Evolutionary conservation across 345 rosid species (phyloP).

Genomic region (Syzygium jambos): DNA sequence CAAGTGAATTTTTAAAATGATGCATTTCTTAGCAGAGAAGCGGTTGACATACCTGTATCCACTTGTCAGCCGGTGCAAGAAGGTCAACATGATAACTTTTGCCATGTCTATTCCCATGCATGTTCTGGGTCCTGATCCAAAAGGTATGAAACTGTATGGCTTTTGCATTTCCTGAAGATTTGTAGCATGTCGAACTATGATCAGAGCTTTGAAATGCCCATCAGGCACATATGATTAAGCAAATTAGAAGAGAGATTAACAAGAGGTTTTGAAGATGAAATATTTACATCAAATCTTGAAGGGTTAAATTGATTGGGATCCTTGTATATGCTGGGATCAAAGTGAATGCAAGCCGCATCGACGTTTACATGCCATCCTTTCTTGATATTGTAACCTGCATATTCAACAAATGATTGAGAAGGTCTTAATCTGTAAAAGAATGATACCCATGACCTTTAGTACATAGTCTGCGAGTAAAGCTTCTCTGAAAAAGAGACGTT

Average conservation of each 20-base stretch:
- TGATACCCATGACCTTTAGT: neutral
- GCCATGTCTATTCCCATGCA: conserved; percentile 45
- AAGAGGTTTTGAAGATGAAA: neutral
- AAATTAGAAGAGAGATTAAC: neutral
- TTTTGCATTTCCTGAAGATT: conserved; percentile 34
- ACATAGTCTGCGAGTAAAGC: neutral
- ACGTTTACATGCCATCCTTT: conserved; percentile 46
- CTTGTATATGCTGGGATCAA: conserved; percentile 28
- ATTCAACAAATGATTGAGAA: neutral
- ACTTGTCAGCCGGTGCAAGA: conserved; percentile 33
- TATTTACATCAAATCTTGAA: conserved; percentile 43
- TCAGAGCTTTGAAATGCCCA: neutral
- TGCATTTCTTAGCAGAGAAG: neutral
- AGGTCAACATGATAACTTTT: conserved; percentile 31
- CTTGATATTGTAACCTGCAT: conserved; percentile 33
- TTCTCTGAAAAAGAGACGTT: neutral
- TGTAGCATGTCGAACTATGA: neutral
- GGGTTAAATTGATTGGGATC: conserved; percentile 45
- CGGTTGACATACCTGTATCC: conserved; percentile 18
- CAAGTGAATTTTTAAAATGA: neutral
- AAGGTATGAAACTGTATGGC: conserved; percentile 43
- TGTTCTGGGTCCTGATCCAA: conserved; percentile 45
- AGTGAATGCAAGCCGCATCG: conserved; percentile 40
- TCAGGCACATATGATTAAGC: neutral
- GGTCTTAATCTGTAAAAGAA: neutral